Base-by-base conservation (phyloP, 345 rosid species). In the Clausena lansium region DNA sequence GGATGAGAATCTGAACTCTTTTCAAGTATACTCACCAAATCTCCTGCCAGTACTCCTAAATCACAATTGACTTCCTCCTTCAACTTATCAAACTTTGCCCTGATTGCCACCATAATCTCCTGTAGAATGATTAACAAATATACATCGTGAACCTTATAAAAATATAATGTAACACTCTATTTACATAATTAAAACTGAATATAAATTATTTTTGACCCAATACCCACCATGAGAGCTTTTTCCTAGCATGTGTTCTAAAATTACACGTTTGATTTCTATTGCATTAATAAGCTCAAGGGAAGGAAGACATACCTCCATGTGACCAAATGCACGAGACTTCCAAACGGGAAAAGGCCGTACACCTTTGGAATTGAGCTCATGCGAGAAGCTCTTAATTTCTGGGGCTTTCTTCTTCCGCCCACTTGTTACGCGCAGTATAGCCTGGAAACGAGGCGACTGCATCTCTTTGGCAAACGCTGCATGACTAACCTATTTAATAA, bases 291-390 rank as follows among this genome's bases (percentile, higher is more conserved):
- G 55, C 35, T 32, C 35, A 22, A 65, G 11, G 41, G 41, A 64
- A 50, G 28, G 33, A 17, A n/a, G 62, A 55, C 41, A 17, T 76
- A 93, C 98, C 94, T 94, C 99, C 95, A 96, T 88, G 81, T 91
- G 98, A 10, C 94, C 98, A 13, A 89, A 81, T 25, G 95, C 98
- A 36, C 97, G 91, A 65, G 98, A 89, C 82, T 87, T 94, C 95
- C 94, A 87, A 58, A 94, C 86, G 1, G 98, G 98, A 77, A 94
- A 96, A 73, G 98, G 95, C 54, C 92, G 78, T 1, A 96, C 99
- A 25, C 99, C 99, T 88, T 92, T 96, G 38, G 99, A 96, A 83
- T 94, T 96, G 62, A 96, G 98, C 82, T 96, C 98, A 38, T 94
- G 98, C 78, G 99, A 96, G 87, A 94, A 96, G 85, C 99, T 94